These are phyloP conservation scores for Gaeumannomyces tritici DNA, from an alignment of 2,329 filamentous ascomycete genomes.

Conservation along the genomic window DNA sequence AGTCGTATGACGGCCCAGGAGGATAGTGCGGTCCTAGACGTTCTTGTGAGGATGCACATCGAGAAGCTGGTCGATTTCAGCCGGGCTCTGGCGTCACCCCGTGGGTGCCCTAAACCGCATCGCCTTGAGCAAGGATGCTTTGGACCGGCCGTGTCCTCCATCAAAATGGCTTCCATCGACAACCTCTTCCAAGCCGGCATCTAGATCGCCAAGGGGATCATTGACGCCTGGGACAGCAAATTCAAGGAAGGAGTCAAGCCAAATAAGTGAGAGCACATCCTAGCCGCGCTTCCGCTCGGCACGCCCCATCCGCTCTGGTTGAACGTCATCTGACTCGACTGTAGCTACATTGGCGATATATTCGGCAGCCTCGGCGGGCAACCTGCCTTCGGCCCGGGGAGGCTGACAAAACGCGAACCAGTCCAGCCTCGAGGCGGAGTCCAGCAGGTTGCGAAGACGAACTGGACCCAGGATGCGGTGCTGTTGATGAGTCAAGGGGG, in stretches of 20 bases:
- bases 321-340: neutral
- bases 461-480: neutral
- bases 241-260: constrained; percentile 48
- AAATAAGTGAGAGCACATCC: constrained; percentile 27
- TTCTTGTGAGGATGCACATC: constrained; percentile 48
- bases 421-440: constrained; percentile 9
- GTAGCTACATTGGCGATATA: constrained; percentile 56
- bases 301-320: no score
- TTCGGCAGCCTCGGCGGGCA: constrained; percentile 57
- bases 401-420: constrained; percentile 26
- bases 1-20: constrained; percentile 62
- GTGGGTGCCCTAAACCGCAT: constrained; percentile 13
- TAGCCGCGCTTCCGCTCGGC: no score
- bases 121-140: no score
- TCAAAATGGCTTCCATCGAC: constrained; percentile 56
- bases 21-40: constrained; percentile 61
- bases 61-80: constrained; percentile 53
- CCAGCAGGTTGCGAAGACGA: neutral
- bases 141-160: constrained; percentile 32
- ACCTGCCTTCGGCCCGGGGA: constrained; percentile 55
- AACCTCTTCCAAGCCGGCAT: constrained; percentile 61
- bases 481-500: neutral
- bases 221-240: constrained; percentile 48
- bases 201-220: constrained; percentile 54
- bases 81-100: constrained; percentile 46